Evolutionary conservation across 1,139 yeast species (phyloP), one percentile per base, ranked within the genome.

Genomic region (Ogataea hybrid): DNA sequence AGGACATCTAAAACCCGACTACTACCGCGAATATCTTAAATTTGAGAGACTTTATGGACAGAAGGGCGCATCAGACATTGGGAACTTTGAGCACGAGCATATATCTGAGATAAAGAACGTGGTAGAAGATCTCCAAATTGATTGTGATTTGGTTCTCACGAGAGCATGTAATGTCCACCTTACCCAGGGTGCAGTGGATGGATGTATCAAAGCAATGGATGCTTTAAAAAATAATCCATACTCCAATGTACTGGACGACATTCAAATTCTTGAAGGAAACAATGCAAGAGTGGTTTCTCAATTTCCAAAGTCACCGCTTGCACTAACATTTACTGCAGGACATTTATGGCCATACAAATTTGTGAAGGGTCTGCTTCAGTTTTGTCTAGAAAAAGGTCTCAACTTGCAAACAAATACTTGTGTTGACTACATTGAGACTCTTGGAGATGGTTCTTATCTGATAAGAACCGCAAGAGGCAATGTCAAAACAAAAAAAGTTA

Each of bases 1-100:
- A 20, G 77, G 76, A 2, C 76, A 71, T 52, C 50, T 70, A 42
- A 68, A 69, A 35, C 75, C 75, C 1, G 64, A 64, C 39, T 55
- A 49, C 17, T 65, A 62, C 41, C 49, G 63, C 41, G 57, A 49
- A 2, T 46, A 49, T 23, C 37, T 34, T 1, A 41, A 49, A 5
- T 57, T 57, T 28, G 54, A 46, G 25, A 29, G 47, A 15, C 48
- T 48, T 34, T 50, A 57, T 39, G 64, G 68, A 15, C 46, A 42
- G 18, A 44, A 56, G 32, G 58, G 52, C n/a, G 68, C 62, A 35
- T 70, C 69, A 5, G 64, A 59, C 23, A 57, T 65, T 25, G 42
- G 46, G 28, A 61, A 64, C 43, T 66, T 65, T 39, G 72, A 68
- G 42, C 55, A 47, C 29, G 61, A 51, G 11, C 65, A 63, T 42